Base-by-base conservation (phyloP, 192 early-diverging fungal species). In the Coemansia guatemalensis region DNA sequence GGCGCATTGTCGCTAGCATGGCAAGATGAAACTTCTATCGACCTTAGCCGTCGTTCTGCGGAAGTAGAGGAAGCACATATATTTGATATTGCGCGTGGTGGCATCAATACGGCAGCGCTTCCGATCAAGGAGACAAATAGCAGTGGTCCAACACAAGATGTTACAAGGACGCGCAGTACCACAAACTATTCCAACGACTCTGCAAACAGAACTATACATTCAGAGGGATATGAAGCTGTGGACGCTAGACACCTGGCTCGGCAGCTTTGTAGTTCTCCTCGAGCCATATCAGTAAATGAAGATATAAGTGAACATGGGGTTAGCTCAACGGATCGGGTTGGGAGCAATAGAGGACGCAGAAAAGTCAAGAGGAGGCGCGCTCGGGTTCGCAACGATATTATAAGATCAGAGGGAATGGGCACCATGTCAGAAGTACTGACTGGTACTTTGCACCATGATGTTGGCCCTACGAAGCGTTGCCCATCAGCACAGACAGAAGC, bases 1-100 rank as follows among this genome's bases (percentile, higher is more conserved):
- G 77, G 77, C 21, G 66, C 68, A 9, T 20, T 80, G 21, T 80
- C 77, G 2, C 63, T 80, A 1, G 77, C 68, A 3, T 80, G 77
- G 77, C 62, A 74, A n/a, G 53, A 56, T 47, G 68, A 73, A 21
- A 39, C 50, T 11, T 33, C 53, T 12, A 56, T 56, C 11, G 50
- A 52, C 11, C 7, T 32, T 5, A 21, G 44, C 49, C n/a, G 22
- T 21, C 12, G 29, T 44, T 17, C 53, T 27, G 23, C 52, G 22
- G 50, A 25, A n/a, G 52, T 67, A 4, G 67, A 75, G 32, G 62
- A 63, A 24, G 22, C 54, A 20, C 63, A 59, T 39, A 44, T 78
- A 8, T 78, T 78, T 67, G 75, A 68, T 25, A 22, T 27, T n/a
- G 24, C 59, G 30, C 64, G 29, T 8, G 14, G 17, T 29, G 12